Base-by-base conservation (phyloP, 495 filamentous ascomycete genomes). In the Xylaria sp. region DNA sequence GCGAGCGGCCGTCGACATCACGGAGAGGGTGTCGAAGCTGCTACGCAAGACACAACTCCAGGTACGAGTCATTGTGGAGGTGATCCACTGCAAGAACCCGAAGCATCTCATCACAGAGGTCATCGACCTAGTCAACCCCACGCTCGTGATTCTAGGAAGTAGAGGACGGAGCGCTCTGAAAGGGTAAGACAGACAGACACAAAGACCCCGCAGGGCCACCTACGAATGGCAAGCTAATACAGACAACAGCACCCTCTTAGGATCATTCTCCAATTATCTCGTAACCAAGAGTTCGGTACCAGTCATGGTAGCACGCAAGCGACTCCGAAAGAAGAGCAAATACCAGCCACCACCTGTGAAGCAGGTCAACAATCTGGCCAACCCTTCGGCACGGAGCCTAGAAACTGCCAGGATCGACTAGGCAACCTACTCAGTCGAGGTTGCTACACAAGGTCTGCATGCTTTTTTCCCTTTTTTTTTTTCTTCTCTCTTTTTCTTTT, bases 81-180 rank as follows among this genome's bases (percentile, higher is more conserved):
- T 98, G 26, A 93, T 98, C 72, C 95, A 98, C 79, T 98, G 96
- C 90, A 98, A 97, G 86, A 97, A 92, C 74, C 94, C 95, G 8
- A 93, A 91, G 80, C 89, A 93, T 78, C 83, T 96, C 77, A 89
- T 96, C 53, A 94, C 91, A 4, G 93, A 96, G 82, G 92, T 94
- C 72, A 98, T 99, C 77, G 96, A 99, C 81, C 88, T 91, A 65
- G 85, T 98, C 59, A 90, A 91, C 61, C 96, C 96, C 11, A 98
- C 95, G n/a, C 85, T 99, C 50, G 95, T 97, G 2, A 93, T 98
- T 72, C 87, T 98, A 50, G 96, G 96, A 37, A 95, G 93, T 67
- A 86, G 96, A 74, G 96, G 96, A 46, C 87, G 94, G 66, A 95
- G 93, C 79, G 93, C 95, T 68, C 80, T 99, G 69, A 98, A 97